A percentile compares a stretch with the other conserved stretches of the same genome.
These are phyloP conservation scores for Choiromyces venosus DNA, from an alignment of 495 filamentous ascomycete species.

Conservation along the genomic window DNA sequence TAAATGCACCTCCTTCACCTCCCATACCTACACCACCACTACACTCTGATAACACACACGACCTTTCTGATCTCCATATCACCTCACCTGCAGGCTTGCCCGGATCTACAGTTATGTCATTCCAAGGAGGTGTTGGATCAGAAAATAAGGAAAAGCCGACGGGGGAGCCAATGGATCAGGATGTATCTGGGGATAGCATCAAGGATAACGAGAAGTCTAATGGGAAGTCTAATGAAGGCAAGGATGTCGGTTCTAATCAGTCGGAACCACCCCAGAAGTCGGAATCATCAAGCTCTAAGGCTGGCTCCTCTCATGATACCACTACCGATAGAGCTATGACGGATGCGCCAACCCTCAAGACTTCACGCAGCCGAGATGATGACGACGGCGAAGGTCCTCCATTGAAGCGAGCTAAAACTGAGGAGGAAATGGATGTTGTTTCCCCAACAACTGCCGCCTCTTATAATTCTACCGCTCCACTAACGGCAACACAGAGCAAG, in stretches of 20 bases:
- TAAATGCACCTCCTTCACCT: constrained; percentile 42
- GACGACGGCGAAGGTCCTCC: constrained; percentile 65
- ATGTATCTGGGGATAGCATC: constrained; percentile 1
- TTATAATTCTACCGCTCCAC: constrained; percentile 36
- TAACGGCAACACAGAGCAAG: constrained; percentile 49
- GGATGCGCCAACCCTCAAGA: constrained; percentile 34
- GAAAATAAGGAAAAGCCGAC: constrained; percentile 5
- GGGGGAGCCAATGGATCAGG: neutral
- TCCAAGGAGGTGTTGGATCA: constrained; percentile 16
- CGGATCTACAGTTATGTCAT: constrained; percentile 28
- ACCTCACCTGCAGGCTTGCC: constrained; percentile 35
- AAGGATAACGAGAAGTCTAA: constrained; percentile 11
- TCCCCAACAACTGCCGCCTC: constrained; percentile 27
- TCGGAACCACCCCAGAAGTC: constrained; percentile 9
- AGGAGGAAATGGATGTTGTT: constrained; percentile 43
- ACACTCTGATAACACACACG: constrained; percentile 39
- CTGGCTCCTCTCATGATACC: constrained; percentile 7
- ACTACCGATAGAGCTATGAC: constrained; percentile 32
- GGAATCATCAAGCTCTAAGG: constrained; percentile 18
- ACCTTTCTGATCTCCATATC: constrained; percentile 42
- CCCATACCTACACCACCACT: constrained; percentile 42
- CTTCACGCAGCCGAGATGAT: constrained; percentile 54
- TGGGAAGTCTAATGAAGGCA: constrained; percentile 2
- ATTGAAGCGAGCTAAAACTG: constrained; percentile 69
- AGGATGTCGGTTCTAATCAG: neutral